Evolutionary conservation across 495 filamentous ascomycete species (phyloP), one percentile per base, ranked within the genome.

Genomic region (Thozetella sp.): DNA sequence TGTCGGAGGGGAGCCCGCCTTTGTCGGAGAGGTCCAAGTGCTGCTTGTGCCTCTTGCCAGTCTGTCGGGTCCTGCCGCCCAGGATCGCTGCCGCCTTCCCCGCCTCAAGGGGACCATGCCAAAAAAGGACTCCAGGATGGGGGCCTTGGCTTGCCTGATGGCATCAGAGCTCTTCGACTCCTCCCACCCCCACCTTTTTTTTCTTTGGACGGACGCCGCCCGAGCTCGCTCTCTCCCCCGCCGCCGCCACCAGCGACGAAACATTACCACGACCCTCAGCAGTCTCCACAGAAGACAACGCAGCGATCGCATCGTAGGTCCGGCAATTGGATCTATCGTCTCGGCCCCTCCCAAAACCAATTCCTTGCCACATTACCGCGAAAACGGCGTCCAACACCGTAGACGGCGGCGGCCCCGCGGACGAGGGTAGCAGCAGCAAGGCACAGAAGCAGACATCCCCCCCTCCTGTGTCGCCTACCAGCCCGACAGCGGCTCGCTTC

Each of bases 401-500:
- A 62, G 60, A 55, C 68, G 56, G 56, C 64, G 30, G 26, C 61
- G 58, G 50, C 66, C 63, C 51, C 57, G 66, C 61, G 51, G 60
- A 56, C 62, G 27, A 48, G 27, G 60, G 26, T 37, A 61, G 30
- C 58, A 57, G 54, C 59, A 59, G 19, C 58, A 67, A 22, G 34
- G 56, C 43, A 30, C 67, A 34, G 56, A 61, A 30, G 62, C 65
- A 54, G 24, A 57, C 53, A 25, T 40, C 65, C 61, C 69, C 65
- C 59, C 65, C 66, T 56, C 67, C 67, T 62, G 74, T 67, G 60
- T 75, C 66, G 55, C 68, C 69, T 51, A 72, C 63, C 55, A 67
- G 62, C 53, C 63, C 63, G 20, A 72, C 76, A 45, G 67, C 73
- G 63, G 76, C 73, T 67, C 75, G 78, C 58, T 61, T 79, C 51